phyloP scores from a whole-genome alignment of 1,139 yeast species.

The Debaryomyces udenii region DNA sequence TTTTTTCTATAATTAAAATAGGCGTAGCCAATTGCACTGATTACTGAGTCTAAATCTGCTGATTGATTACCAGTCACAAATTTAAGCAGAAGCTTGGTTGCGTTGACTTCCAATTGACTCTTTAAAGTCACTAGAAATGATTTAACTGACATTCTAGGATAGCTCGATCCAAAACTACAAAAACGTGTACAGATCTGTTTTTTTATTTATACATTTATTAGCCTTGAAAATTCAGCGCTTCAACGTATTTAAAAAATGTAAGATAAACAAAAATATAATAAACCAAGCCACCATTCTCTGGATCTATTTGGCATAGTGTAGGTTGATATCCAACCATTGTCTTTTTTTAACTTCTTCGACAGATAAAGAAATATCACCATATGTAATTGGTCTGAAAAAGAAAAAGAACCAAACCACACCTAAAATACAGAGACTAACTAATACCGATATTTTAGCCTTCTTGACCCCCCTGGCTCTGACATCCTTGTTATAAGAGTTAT shows the following conservation, averaged over 20 bases:
- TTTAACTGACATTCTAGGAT: constrained; percentile 24
- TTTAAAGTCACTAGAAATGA: constrained; percentile 26
- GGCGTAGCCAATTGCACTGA: constrained; percentile 72
- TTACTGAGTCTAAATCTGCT: constrained; percentile 83
- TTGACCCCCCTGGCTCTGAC: constrained; percentile 27
- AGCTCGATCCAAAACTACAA: too few species aligned
- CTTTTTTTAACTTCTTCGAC: constrained; percentile 69
- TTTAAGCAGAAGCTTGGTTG: constrained; percentile 24
- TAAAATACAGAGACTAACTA: constrained; percentile 44
- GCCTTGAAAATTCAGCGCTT: neutral
- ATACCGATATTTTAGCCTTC: constrained; percentile 30
- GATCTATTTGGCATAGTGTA: constrained; percentile 76
- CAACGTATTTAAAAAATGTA: neutral
- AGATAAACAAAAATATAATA: neutral
- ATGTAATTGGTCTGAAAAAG: constrained; percentile 82
- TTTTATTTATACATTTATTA: too few species aligned
- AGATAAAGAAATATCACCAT: constrained; percentile 71
- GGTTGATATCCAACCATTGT: constrained; percentile 79
- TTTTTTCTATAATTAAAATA: constrained; percentile 46
- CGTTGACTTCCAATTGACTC: constrained; percentile 19
- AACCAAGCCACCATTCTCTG: neutral
- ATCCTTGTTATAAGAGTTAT: constrained; percentile 42
- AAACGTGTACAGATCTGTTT: too few species aligned
- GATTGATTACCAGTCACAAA: constrained; percentile 87
- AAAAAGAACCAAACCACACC: constrained; percentile 65